Evolutionary conservation across 129 eudicot genomes (phyloP), one percentile per base, ranked within the genome.

Genomic region (Smallanthus sonchifolius): DNA sequence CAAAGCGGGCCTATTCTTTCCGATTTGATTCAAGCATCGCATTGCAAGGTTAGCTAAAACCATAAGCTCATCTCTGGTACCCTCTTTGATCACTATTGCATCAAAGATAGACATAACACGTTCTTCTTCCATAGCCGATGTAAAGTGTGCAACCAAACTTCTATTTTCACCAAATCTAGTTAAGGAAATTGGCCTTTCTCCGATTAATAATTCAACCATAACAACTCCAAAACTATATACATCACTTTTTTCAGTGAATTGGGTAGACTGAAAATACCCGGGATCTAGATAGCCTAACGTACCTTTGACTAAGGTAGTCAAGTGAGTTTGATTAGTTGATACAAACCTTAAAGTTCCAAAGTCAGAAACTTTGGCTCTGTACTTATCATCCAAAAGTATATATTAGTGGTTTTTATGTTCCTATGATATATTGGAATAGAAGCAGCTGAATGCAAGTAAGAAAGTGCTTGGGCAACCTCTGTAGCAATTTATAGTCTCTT

Each of bases 251-350:
- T 77, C 75, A 3, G 75, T 77, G 52, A 54, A 77, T 7, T 77
- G 81, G 16, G 70, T 69, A 20, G 75, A 43, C 30, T 2, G 75
- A 11, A 77, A 77, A 57, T 77, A 77, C 43, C 44, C 81, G 0
- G 82, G 82, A 52, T 78, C 82, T 15, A 78, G n/a, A 38, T 78
- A 78, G 10, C 82, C 82, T 49, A 78, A 49, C 10, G 82, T 78
- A 19, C 82, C 82, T 61, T 24, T 62, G 30, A 79, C 77, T 60
- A 54, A 15, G 4, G 82, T 78, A 35, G 77, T 78, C 8, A 78
- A 43, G 37, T 70, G 82, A 37, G 82, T 78, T 60, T 78, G 72
- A 48, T 78, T 66, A 0, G 49, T 4, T 17, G 76, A 30, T 13
- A 78, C 45, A 17, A 67, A 69, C 75, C 82, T 78, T 7, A 77